Evolutionary conservation across 306 rosid genomes (phyloP).

Genomic region (Sophora flavescens): DNA sequence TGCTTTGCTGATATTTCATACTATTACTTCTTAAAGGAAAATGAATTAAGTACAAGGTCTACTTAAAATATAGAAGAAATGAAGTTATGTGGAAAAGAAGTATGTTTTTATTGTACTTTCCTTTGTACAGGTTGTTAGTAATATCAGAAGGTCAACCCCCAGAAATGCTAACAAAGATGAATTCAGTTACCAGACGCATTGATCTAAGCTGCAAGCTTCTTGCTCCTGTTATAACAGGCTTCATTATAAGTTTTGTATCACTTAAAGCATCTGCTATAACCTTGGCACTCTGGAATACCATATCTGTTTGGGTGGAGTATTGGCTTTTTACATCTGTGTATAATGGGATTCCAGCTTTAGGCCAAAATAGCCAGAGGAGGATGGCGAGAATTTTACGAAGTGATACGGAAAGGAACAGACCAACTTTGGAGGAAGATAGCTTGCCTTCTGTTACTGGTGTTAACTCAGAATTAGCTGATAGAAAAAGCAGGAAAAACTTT

Average conservation of each 20-base stretch:
- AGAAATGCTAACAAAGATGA: slow-evolving; percentile 70
- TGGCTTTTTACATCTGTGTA: slow-evolving; percentile 86
- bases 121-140: slow-evolving; percentile 78
- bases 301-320: slow-evolving; percentile 82
- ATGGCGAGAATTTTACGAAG: slow-evolving; percentile 49
- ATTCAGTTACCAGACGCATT: slow-evolving; percentile 76
- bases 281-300: slow-evolving; percentile 74
- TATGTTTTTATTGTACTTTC: slow-evolving; percentile 10
- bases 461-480: slow-evolving; percentile 27
- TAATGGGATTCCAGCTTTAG: slow-evolving; percentile 77
- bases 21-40: background rate
- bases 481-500: slow-evolving; percentile 43
- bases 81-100: background rate
- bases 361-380: slow-evolving; percentile 65
- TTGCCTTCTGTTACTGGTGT: slow-evolving; percentile 43
- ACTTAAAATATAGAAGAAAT: background rate
- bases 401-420: slow-evolving; percentile 46
- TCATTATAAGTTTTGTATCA: slow-evolving; percentile 84
- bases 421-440: slow-evolving; percentile 45
- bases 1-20: slow-evolving; percentile 1
- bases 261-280: slow-evolving; percentile 83
- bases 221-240: slow-evolving; percentile 88
- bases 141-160: slow-evolving; percentile 79
- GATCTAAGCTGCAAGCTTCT: slow-evolving; percentile 85
- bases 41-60: background rate